Percentiles rank a stretch among this genome's conserved stretches.
phyloP scores from a whole-genome alignment of 2,329 filamentous ascomycete genomes.

The Aureobasidium musti region DNA sequence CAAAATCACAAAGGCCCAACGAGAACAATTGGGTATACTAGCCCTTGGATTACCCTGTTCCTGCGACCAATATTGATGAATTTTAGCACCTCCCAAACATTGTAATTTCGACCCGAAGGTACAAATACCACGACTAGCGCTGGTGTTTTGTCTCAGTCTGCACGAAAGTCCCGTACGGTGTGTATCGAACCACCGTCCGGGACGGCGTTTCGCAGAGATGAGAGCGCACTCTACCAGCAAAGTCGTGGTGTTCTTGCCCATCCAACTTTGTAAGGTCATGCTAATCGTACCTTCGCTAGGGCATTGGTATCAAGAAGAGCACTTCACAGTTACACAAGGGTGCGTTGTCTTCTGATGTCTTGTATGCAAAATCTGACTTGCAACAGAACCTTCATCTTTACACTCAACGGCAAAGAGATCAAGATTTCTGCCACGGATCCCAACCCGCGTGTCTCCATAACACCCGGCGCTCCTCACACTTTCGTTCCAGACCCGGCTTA shows the following conservation, averaged over 20 bases:
- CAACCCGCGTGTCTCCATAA: slow-evolving; percentile 34
- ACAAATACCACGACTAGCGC: too few species aligned
- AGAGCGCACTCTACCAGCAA: too few species aligned
- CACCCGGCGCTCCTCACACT: slow-evolving; percentile 36
- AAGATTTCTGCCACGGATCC: slow-evolving; percentile 35
- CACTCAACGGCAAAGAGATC: slow-evolving; percentile 35
- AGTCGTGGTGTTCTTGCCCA: too few species aligned
- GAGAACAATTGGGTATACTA: slow-evolving; percentile 29
- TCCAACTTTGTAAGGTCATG: too few species aligned
- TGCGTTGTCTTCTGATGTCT: neutral
- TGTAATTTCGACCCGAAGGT: too few species aligned
- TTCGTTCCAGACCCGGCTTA: slow-evolving; percentile 37
- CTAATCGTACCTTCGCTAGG: too few species aligned
- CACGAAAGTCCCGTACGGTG: too few species aligned
- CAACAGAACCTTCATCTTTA: slow-evolving; percentile 37
- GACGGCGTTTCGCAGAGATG: too few species aligned
- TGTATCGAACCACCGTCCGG: too few species aligned
- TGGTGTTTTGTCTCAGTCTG: too few species aligned
- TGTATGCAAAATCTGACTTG: neutral
- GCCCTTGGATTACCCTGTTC: neutral
- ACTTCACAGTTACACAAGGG: slow-evolving; percentile 37
- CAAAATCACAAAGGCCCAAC: slow-evolving; percentile 34
- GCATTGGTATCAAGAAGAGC: slow-evolving; percentile 40
- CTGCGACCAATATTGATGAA: neutral
- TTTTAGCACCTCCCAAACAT: slow-evolving; percentile 34